Evolutionary conservation across 129 eudicot species (phyloP).

Genomic region (Artemisia tridentata): DNA sequence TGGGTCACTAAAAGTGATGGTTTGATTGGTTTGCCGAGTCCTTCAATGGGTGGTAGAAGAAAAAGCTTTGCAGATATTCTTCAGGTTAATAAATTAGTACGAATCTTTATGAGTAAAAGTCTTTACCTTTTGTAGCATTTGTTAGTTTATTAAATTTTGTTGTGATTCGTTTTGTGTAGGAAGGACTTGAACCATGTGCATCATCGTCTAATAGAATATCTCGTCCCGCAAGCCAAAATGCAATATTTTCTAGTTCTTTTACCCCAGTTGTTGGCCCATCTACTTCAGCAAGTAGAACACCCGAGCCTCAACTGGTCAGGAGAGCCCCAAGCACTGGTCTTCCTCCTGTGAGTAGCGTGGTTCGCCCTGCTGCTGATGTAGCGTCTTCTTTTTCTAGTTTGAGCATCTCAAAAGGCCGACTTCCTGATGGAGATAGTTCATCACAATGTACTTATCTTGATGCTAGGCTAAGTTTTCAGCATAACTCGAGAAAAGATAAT

Average conservation of each 20-base stretch:
- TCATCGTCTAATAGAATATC: slow-evolving; percentile 48
- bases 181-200: slow-evolving; percentile 53
- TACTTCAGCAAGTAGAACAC: slow-evolving; percentile 34
- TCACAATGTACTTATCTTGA: slow-evolving; percentile 32
- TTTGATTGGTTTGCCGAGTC: slow-evolving; percentile 38
- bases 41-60: slow-evolving; percentile 69
- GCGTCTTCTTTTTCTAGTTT: slow-evolving; percentile 58
- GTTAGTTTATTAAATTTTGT: neutral
- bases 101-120: neutral
- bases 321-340: slow-evolving; percentile 42
- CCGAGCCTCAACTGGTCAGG: slow-evolving; percentile 37
- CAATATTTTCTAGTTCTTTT: slow-evolving; percentile 42
- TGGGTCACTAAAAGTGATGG: slow-evolving; percentile 44
- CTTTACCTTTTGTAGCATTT: neutral
- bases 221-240: slow-evolving; percentile 52
- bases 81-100: slow-evolving; percentile 46
- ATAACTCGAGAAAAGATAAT: slow-evolving; percentile 40
- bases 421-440: slow-evolving; percentile 34
- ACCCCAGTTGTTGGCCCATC: slow-evolving; percentile 46
- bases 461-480: slow-evolving; percentile 39
- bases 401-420: slow-evolving; percentile 36
- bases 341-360: slow-evolving; percentile 38
- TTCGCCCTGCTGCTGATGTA: slow-evolving; percentile 47
- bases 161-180: slow-evolving; percentile 38
- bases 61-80: slow-evolving; percentile 88